Percentiles rank a stretch among this genome's conserved stretches.
These are phyloP conservation scores for Pilatotrama ljubarskyi DNA, from an alignment of 768 basidiomycete genomes.

Conservation along the genomic window DNA sequence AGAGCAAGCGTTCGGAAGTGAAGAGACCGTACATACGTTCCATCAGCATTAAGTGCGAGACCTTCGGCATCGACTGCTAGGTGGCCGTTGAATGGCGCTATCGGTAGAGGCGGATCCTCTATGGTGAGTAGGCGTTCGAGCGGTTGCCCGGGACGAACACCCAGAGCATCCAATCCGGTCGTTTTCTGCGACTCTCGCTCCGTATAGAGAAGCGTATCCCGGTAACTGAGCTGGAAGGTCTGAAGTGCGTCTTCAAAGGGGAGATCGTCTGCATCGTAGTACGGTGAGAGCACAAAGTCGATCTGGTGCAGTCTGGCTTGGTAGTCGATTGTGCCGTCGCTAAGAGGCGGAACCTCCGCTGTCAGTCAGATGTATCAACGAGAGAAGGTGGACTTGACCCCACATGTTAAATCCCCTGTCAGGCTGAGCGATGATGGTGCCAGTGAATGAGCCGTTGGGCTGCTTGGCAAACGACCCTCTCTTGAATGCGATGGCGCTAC, in stretches of 20 bases:
- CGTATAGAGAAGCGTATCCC: constrained; percentile 47
- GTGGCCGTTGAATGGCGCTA: constrained; percentile 46
- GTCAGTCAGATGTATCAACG: neutral
- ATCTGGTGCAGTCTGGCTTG: constrained; percentile 64
- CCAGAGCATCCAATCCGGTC: constrained; percentile 56
- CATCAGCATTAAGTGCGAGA: constrained; percentile 55
- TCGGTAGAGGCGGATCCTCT: constrained; percentile 48
- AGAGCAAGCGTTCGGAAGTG: neutral
- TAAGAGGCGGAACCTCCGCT: constrained; percentile 22
- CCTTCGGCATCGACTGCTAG: constrained; percentile 62
- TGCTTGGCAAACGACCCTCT: constrained; percentile 42
- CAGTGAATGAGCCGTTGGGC: constrained; percentile 43
- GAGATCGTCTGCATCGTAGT: constrained; percentile 47
- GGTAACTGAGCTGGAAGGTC: constrained; percentile 53
- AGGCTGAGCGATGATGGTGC: constrained; percentile 55
- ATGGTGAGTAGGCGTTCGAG: constrained; percentile 33
- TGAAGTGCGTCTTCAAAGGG: constrained; percentile 49
- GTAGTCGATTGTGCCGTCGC: constrained; percentile 57
- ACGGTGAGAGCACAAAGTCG: constrained; percentile 58
- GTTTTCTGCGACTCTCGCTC: constrained; percentile 50
- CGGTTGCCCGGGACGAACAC: constrained; percentile 41
- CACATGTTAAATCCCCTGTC: constrained; percentile 65
- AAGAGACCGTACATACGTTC: constrained; percentile 42
- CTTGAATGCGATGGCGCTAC: constrained; percentile 61
- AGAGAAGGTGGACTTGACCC: constrained; percentile 12